A percentile compares a stretch with the other conserved stretches of the same genome.
phyloP scores from a whole-genome alignment of 768 basidiomycete genomes.

The Lactarius psammicola region DNA sequence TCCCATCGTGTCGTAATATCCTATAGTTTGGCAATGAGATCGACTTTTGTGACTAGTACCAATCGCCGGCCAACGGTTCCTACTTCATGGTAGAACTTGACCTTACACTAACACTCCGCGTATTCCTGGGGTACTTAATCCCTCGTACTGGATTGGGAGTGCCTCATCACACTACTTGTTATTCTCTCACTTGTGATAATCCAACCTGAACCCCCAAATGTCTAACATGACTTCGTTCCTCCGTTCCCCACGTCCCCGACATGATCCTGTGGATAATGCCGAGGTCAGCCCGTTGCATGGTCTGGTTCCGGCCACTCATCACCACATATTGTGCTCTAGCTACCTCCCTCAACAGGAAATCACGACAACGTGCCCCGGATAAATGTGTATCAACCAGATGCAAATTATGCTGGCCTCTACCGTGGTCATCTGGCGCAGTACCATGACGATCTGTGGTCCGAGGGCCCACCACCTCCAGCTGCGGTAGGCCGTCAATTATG shows the following conservation, averaged over 20 bases:
- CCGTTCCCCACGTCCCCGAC: background rate
- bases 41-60: slow-evolving; percentile 9
- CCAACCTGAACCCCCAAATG: too few relatives aligned
- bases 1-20: slow-evolving; percentile 27
- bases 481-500: background rate
- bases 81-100: slow-evolving; percentile 10
- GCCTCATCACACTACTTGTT: slow-evolving; percentile 25
- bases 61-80: slow-evolving; percentile 13
- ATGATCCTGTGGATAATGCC: background rate
- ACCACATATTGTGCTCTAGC: background rate
- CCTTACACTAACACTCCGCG: slow-evolving; percentile 14
- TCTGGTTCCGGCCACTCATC: background rate
- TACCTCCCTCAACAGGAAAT: background rate
- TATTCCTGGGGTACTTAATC: slow-evolving; percentile 22
- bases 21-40: slow-evolving; percentile 18
- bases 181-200: too few relatives aligned
- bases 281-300: background rate
- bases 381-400: background rate
- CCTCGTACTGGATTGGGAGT: background rate
- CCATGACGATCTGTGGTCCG: background rate
- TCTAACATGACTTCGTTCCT: background rate
- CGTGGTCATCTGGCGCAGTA: background rate
- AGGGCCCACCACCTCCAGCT: background rate
- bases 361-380: background rate
- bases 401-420: background rate